Base-by-base conservation (phyloP, 2,329 filamentous ascomycete species). In the Ophiostoma quercus region DNA sequence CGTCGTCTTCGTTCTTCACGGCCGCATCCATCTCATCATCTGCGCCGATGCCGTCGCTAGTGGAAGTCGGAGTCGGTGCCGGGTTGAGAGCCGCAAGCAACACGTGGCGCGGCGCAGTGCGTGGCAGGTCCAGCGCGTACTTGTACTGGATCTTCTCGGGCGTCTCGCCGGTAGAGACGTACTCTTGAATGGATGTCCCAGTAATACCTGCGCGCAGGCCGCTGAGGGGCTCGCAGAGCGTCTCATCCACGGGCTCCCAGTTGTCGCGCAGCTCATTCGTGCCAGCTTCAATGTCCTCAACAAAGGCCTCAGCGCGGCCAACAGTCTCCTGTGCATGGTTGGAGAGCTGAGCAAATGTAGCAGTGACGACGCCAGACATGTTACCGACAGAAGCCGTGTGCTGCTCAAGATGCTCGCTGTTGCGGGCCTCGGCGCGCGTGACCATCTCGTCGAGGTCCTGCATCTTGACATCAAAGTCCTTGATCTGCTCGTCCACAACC, bases 391-490 rank as follows among this genome's bases (percentile, higher is more conserved):
- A 90, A n/a, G 83, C 78, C 1, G 84, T 79, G 73, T 96, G 91
- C 34, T 85, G 84, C 34, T 88, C 84, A 77, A 95, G 90, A 76
- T 96, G 92, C 22, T 84, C 83, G 39, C 90, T 87, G 77, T 97
- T 98, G 75, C 96, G 90, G 1, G 86, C 87, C 71, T 90, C 88
- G 67, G 96, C 93, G 41, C 91, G 88, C 41, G 89, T 85, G 54
- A 98, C 92, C 75, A 97, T 97, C 74, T 94, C 92, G 75, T 98
- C 94, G 8, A 99, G 85, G 1, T 92, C 91, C 70, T 89, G 87
- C 86, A 99, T 94, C 79, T 98, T 92, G n/a, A 84, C 85, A 72
- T 91, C 90, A 76, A 99, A 90, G 74, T 96, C 92, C 70, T 87
- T 85, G 81, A 96, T 91, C 80, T 99, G 95, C 70, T 91, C 89